Evolutionary conservation across 495 filamentous ascomycete species (phyloP).

Genomic region (Penicillium riverlandense): DNA sequence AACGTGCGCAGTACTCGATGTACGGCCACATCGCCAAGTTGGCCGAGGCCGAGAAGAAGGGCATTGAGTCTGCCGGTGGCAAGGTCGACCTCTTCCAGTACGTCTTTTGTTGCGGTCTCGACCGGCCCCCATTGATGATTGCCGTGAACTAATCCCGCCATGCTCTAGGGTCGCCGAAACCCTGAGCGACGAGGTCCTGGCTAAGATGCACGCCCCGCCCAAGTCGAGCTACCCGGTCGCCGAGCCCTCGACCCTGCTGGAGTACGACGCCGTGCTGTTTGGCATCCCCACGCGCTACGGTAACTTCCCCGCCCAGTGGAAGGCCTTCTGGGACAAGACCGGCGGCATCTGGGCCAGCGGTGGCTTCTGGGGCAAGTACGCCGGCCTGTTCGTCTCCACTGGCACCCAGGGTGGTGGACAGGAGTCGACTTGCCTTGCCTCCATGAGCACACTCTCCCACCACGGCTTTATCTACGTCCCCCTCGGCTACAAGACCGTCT

Average conservation of each 20-base stretch:
- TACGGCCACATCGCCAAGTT: constrained; percentile 86
- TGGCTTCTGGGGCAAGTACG: constrained; percentile 83
- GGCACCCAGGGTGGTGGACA: constrained; percentile 82
- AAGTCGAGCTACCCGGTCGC: constrained; percentile 65
- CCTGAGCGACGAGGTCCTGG: constrained; percentile 71
- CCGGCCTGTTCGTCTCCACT: constrained; percentile 84
- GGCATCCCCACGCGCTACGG: constrained; percentile 98
- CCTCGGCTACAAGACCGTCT: constrained; percentile 81
- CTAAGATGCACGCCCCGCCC: constrained; percentile 81
- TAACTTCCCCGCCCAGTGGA: constrained; percentile 98
- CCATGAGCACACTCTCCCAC: constrained; percentile 84
- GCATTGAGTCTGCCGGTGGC: constrained; percentile 84
- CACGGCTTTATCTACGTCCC: constrained; percentile 96
- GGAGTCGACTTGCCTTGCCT: constrained; percentile 75
- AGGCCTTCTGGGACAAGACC: constrained; percentile 80
- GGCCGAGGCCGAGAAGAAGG: constrained; percentile 83
- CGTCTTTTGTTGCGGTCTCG: constrained; percentile 10
- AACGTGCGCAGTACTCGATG: constrained; percentile 71
- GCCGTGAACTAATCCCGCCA: too few species aligned
- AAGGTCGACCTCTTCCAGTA: constrained; percentile 75
- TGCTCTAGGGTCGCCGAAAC: constrained; percentile 70
- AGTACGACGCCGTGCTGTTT: constrained; percentile 87
- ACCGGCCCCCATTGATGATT: background rate
- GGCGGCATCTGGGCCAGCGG: constrained; percentile 66
- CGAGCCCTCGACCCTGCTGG: constrained; percentile 58